These are phyloP conservation scores for Lepiota brunneoincarnata DNA, from an alignment of 768 basidiomycete genomes.

Conservation along the genomic window DNA sequence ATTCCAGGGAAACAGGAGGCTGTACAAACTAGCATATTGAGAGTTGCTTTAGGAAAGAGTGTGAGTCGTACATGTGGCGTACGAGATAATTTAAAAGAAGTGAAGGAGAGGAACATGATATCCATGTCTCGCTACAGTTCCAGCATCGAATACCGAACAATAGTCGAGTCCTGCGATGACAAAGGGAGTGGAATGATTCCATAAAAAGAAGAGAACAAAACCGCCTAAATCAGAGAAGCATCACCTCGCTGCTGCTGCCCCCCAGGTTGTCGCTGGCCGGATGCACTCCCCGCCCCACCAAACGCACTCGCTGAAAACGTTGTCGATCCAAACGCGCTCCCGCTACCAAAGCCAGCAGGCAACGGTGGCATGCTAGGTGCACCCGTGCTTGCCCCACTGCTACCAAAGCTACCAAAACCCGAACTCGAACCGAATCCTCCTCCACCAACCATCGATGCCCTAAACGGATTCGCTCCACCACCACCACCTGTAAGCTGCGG, in stretches of 20 bases:
- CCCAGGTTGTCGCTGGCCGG: not conserved
- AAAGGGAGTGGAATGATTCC: slow-evolving; percentile 6
- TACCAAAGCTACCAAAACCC: slow-evolving; percentile 2
- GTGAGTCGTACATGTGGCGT: no score
- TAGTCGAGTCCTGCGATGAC: no score
- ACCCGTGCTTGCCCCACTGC: not conserved
- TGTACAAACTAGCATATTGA: no score
- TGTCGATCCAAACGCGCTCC: slow-evolving; percentile 9
- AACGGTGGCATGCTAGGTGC: slow-evolving; percentile 5
- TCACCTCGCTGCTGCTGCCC: slow-evolving; percentile 24
- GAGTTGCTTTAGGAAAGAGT: no score
- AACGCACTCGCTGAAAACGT: not conserved
- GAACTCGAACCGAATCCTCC: slow-evolving; percentile 14
- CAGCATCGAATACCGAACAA: slow-evolving; percentile 8
- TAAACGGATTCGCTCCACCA: slow-evolving; percentile 61
- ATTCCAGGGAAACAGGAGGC: no score
- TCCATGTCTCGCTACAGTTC: slow-evolving; percentile 3
- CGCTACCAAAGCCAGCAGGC: slow-evolving; percentile 7
- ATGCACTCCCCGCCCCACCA: not conserved
- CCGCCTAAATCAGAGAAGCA: slow-evolving; percentile 46
- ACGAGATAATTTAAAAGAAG: no score
- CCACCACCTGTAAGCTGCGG: slow-evolving; percentile 66
- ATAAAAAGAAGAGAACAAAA: slow-evolving; percentile 11
- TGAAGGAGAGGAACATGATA: no score
- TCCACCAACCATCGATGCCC: slow-evolving; percentile 50